Evolutionary conservation across 2,329 filamentous ascomycete species (phyloP).

Genomic region (Cadophora luteo-olivacea): DNA sequence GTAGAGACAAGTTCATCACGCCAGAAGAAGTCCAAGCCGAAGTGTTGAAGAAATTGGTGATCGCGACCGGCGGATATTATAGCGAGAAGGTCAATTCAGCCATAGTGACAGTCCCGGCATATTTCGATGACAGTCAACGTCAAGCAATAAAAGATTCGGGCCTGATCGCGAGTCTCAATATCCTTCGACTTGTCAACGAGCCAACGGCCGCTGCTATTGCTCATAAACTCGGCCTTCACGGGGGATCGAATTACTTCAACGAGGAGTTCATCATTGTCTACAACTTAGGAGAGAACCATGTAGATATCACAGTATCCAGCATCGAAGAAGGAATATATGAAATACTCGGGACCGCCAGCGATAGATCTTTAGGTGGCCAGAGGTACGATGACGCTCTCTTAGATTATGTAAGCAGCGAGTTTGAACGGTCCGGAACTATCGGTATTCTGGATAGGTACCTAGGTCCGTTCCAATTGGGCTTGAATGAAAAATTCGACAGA

Average conservation of each 20-base stretch:
- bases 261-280: constrained; percentile 19
- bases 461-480: background rate
- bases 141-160: constrained; percentile 77
- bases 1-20: constrained; percentile 8
- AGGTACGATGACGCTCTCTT: constrained; percentile 17
- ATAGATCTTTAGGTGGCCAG: constrained; percentile 18
- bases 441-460: background rate
- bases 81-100: constrained; percentile 2
- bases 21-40: constrained; percentile 24
- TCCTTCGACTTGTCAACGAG: constrained; percentile 78
- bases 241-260: background rate
- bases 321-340: constrained; percentile 26
- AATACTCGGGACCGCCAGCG: constrained; percentile 7
- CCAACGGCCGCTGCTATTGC: constrained; percentile 75
- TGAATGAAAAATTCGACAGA: background rate
- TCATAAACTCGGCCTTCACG: constrained; percentile 63
- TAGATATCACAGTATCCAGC: constrained; percentile 24
- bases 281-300: constrained; percentile 16
- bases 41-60: constrained; percentile 27
- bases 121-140: constrained; percentile 79
- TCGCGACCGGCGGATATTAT: constrained; percentile 20
- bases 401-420: constrained; percentile 4
- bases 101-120: constrained; percentile 74
- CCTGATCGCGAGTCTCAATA: constrained; percentile 69
- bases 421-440: background rate